Conservation (phyloP, 371 early-diverging fungal species). For the Rhizopus sp. region DNA sequence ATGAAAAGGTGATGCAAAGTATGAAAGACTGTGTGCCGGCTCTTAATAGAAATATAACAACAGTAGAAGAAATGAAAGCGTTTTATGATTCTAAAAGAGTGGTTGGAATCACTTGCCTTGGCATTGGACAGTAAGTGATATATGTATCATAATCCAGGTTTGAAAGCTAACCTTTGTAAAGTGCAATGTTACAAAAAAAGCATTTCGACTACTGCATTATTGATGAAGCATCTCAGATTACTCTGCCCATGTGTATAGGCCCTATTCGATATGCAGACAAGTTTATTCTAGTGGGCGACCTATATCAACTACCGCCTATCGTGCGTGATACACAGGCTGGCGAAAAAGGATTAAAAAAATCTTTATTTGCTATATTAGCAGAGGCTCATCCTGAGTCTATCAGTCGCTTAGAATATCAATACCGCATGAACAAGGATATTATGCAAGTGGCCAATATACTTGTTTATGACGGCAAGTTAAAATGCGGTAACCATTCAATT, state of each 20-base stretch:
- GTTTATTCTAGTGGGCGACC: conserved; percentile 98
- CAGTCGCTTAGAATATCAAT: conserved; percentile 85
- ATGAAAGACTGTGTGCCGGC: conserved; percentile 57
- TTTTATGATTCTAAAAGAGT: conserved; percentile 66
- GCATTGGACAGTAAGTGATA: conserved; percentile 74
- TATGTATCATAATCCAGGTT: background rate
- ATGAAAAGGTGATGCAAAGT: conserved; percentile 44
- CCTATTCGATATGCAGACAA: conserved; percentile 82
- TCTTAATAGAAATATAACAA: conserved; percentile 38
- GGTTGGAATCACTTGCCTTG: conserved; percentile 90
- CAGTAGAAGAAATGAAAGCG: conserved; percentile 58
- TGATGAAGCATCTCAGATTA: conserved; percentile 99
- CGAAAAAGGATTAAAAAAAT: conserved; percentile 53
- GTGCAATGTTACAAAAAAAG: conserved; percentile 64
- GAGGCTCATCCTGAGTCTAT: conserved; percentile 84
- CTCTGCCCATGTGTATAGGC: conserved; percentile 92
- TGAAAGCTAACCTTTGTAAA: conserved; percentile 12
- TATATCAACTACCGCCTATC: conserved; percentile 97
- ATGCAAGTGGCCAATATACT: conserved; percentile 88
- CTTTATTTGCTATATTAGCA: conserved; percentile 80
- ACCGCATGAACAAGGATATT: conserved; percentile 95
- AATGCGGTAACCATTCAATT: conserved; percentile 74
- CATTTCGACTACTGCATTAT: conserved; percentile 97
- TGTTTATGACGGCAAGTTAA: conserved; percentile 80
- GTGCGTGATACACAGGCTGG: conserved; percentile 64